Percentiles rank a stretch among this genome's conserved stretches.
Evolutionary conservation across 495 filamentous ascomycete species (phyloP).

Genomic region (Penicillium maclennaniae): DNA sequence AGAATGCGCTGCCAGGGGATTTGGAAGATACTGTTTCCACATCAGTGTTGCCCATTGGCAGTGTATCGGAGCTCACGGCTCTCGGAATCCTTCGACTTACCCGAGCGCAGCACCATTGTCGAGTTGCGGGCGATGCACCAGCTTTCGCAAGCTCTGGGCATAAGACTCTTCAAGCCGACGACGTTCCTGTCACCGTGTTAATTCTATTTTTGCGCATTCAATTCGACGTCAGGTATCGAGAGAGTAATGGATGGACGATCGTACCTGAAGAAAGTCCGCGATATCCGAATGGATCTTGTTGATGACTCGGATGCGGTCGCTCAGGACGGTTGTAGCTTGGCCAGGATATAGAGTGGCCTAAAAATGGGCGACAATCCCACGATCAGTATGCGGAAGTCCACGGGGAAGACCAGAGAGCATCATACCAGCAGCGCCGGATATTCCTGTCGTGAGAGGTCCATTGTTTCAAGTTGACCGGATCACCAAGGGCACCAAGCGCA

Average conservation of each 20-base stretch:
- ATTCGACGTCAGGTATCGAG: constrained; percentile 6
- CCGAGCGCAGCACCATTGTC: constrained; percentile 76
- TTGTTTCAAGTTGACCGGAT: constrained; percentile 31
- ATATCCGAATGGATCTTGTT: constrained; percentile 84
- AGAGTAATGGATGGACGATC: constrained; percentile 9
- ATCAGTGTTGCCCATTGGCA: constrained; percentile 1
- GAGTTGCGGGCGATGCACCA: constrained; percentile 64
- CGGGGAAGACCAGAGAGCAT: constrained; percentile 10
- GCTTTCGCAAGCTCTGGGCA: constrained; percentile 75
- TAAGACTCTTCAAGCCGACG: constrained; percentile 90
- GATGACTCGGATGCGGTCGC: constrained; percentile 85
- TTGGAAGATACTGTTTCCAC: constrained; percentile 71
- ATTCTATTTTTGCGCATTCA: constrained; percentile 3
- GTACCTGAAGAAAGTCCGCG: constrained; percentile 95
- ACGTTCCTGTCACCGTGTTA: constrained; percentile 64
- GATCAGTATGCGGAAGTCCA: constrained; percentile 11
- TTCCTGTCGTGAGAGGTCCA: constrained; percentile 86
- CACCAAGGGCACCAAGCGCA: constrained; percentile 40
- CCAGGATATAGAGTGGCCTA: constrained; percentile 79
- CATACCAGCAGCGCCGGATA: constrained; percentile 96
- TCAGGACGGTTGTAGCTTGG: constrained; percentile 79
- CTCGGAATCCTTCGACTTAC: constrained; percentile 46
- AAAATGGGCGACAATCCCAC: constrained; percentile 8
- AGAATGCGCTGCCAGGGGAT: constrained; percentile 91
- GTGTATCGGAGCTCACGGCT: not conserved